phyloP scores from a whole-genome alignment of 805 yeast genomes.

The Yamadazyma phyllophila region DNA sequence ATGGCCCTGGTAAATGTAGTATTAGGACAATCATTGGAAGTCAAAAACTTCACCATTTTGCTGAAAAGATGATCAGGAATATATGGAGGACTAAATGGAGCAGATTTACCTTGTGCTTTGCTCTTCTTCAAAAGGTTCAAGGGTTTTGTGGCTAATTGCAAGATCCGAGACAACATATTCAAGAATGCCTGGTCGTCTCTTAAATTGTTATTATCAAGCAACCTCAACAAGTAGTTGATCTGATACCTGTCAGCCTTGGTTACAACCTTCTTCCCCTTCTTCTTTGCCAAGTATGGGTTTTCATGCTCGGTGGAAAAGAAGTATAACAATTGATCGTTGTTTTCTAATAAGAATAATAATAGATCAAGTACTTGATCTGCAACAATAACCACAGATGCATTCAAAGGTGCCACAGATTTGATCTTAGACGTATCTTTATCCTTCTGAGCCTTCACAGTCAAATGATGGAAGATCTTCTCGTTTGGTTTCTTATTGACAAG shows the following conservation, averaged over 20 bases:
- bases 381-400: constrained; percentile 64
- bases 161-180: constrained; percentile 71
- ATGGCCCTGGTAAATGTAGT: constrained; percentile 82
- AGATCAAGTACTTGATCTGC: constrained; percentile 79
- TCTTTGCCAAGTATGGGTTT: constrained; percentile 36
- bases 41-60: constrained; percentile 62
- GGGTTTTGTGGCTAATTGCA: constrained; percentile 77
- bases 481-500: constrained; percentile 55
- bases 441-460: constrained; percentile 43
- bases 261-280: constrained; percentile 24
- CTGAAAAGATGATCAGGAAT: constrained; percentile 63
- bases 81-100: constrained; percentile 50
- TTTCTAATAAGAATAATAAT: constrained; percentile 65
- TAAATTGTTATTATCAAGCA: constrained; percentile 63
- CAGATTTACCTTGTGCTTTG: constrained; percentile 16
- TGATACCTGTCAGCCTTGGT: constrained; percentile 53
- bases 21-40: constrained; percentile 81
- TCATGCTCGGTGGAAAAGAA: constrained; percentile 78
- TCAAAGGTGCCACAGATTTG: constrained; percentile 44
- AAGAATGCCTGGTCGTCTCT: constrained; percentile 71
- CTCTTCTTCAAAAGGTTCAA: constrained; percentile 51
- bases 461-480: constrained; percentile 58
- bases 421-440: constrained; percentile 3
- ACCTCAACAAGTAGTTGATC: constrained; percentile 60
- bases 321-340: constrained; percentile 64